Conservation (phyloP, 768 basidiomycete species). For the Lactarius deliciosus region DNA sequence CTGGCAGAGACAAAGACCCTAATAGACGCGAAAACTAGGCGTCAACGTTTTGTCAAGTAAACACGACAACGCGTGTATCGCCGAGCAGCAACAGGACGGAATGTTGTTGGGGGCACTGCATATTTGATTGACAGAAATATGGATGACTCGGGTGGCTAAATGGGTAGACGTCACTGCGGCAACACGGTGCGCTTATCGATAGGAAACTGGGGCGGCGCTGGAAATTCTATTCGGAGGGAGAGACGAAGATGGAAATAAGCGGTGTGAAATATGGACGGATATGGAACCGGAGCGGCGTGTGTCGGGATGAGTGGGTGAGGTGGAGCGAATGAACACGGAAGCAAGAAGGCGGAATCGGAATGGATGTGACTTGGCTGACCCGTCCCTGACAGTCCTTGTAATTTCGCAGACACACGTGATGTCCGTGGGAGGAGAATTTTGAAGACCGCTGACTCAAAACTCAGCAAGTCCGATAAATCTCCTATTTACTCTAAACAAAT, state of each 20-base stretch:
- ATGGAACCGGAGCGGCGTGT: not conserved
- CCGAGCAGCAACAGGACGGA: not conserved
- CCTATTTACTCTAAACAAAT: too few species aligned
- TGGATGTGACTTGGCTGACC: conserved; percentile 4
- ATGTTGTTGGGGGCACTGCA: not conserved
- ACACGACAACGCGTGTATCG: not conserved
- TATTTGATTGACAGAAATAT: not conserved
- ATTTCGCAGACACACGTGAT: too few species aligned
- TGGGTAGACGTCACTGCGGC: conserved; percentile 2
- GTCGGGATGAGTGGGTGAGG: not conserved
- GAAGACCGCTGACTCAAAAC: too few species aligned
- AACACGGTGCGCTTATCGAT: not conserved
- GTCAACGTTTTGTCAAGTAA: not conserved
- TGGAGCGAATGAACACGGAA: not conserved
- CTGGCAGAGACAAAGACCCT: not conserved
- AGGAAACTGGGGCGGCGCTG: not conserved
- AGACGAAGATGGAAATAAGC: not conserved
- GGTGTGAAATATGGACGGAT: not conserved
- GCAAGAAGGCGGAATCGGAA: conserved; percentile 3
- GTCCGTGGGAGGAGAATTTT: too few species aligned
- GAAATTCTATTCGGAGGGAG: not conserved
- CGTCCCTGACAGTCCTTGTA: too few species aligned
- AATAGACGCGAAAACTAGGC: not conserved
- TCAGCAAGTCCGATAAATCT: too few species aligned
- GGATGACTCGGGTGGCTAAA: not conserved